Conservation (phyloP, 169 alveolate species). For the Plasmodium ovale region DNA sequence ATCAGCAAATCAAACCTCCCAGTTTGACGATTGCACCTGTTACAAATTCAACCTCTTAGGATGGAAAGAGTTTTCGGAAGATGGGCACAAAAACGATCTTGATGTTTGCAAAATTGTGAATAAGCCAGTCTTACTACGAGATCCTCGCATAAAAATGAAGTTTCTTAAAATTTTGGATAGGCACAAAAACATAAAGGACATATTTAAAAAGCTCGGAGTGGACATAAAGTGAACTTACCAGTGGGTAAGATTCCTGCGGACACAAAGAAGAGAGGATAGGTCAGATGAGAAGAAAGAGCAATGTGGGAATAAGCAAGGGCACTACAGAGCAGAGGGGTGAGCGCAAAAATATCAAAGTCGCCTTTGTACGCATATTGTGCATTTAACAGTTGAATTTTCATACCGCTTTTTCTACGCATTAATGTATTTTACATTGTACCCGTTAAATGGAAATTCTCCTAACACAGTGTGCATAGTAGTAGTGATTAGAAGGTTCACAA, state of each 20-base stretch:
- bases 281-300: neutral
- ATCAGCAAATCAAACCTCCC: constrained; percentile 1
- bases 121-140: constrained; percentile 62
- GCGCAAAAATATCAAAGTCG: too few relatives aligned
- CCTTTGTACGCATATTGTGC: too few relatives aligned
- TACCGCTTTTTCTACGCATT: too few relatives aligned
- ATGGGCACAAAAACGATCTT: constrained; percentile 73
- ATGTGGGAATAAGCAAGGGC: too few relatives aligned
- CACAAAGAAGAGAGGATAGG: neutral
- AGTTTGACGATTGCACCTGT: constrained; percentile 58
- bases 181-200: constrained; percentile 70
- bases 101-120: constrained; percentile 77
- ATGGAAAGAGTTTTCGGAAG: constrained; percentile 77
- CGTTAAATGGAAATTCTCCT: too few relatives aligned
- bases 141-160: constrained; percentile 75
- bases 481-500: too few relatives aligned
- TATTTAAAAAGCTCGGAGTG: constrained; percentile 71
- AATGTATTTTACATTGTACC: too few relatives aligned
- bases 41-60: constrained; percentile 62
- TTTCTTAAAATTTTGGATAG: constrained; percentile 75
- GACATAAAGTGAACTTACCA: constrained; percentile 72
- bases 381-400: too few relatives aligned
- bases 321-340: too few relatives aligned
- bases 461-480: too few relatives aligned
- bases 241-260: too few relatives aligned